phyloP scores from a whole-genome alignment of 75 land plant species.

The Cunninghamia lanceolata region DNA sequence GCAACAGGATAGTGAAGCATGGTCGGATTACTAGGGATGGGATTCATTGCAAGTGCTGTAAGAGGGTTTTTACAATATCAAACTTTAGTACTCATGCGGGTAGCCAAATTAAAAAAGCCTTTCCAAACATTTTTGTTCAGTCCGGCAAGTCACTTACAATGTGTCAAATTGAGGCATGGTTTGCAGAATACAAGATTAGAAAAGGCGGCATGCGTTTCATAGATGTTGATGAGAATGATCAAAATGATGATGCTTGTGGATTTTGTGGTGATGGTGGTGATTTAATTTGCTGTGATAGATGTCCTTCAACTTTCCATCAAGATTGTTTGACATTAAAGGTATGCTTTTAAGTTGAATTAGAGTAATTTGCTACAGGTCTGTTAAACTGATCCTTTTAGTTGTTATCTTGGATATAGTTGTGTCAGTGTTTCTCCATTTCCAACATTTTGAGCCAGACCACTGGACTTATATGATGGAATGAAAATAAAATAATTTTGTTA shows the following conservation, averaged over 20 bases:
- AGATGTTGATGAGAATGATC: conserved; percentile 53
- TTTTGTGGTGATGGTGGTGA: conserved; percentile 97
- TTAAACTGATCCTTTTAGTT: background rate
- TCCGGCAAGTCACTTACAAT: conserved; percentile 70
- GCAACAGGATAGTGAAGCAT: conserved; percentile 43
- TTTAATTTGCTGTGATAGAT: conserved; percentile 92
- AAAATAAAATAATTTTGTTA: background rate
- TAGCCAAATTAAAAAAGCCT: conserved; percentile 42
- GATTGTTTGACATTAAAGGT: conserved; percentile 76
- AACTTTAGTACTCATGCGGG: conserved; percentile 84
- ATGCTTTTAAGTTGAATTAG: background rate
- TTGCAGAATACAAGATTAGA: conserved; percentile 60
- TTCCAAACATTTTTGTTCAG: conserved; percentile 68
- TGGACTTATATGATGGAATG: background rate
- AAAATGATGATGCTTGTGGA: conserved; percentile 94
- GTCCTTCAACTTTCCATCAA: conserved; percentile 94
- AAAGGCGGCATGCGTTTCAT: conserved; percentile 19
- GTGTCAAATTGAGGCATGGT: conserved; percentile 83
- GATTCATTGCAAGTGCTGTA: conserved; percentile 78
- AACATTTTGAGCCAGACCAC: background rate
- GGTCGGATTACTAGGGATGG: conserved; percentile 75
- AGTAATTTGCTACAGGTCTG: background rate
- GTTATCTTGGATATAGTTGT: background rate
- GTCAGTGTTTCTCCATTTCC: background rate
- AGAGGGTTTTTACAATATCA: conserved; percentile 45